These are phyloP conservation scores for Scedosporium apiospermum DNA, from an alignment of 2,329 filamentous ascomycete genomes.

Conservation along the genomic window DNA sequence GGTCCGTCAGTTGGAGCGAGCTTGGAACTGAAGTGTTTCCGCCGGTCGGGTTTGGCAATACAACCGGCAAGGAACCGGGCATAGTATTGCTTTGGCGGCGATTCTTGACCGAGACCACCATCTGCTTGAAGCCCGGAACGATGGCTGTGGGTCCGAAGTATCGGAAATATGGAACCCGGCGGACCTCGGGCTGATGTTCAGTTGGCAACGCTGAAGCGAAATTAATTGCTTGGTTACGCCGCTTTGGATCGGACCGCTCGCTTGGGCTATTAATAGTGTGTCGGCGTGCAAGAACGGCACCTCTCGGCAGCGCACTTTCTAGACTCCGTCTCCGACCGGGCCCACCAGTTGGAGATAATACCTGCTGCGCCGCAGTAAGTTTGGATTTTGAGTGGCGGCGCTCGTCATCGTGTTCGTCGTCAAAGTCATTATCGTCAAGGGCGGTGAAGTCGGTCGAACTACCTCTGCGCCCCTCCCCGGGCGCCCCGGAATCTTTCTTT, in stretches of 20 bases:
- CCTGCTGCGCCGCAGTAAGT: neutral
- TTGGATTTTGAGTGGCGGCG: slow-evolving; percentile 7
- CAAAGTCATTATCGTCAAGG: neutral
- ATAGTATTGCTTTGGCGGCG: slow-evolving; percentile 45
- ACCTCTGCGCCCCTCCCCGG: neutral
- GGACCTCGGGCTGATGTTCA: slow-evolving; percentile 17
- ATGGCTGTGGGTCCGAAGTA: slow-evolving; percentile 90
- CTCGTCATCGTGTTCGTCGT: slow-evolving; percentile 3
- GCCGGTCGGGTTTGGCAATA: slow-evolving; percentile 35
- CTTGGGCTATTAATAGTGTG: neutral
- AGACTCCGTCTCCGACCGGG: neutral
- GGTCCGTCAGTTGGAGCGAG: slow-evolving; percentile 17
- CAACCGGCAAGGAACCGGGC: slow-evolving; percentile 42
- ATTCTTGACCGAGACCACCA: slow-evolving; percentile 70
- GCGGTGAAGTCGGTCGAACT: neutral
- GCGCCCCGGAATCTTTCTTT: slow-evolving; percentile 16
- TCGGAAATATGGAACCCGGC: slow-evolving; percentile 77
- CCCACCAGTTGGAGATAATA: neutral
- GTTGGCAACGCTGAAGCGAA: neutral
- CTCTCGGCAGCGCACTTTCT: slow-evolving; percentile 9
- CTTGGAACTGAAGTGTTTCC: slow-evolving; percentile 8
- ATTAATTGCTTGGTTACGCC: neutral
- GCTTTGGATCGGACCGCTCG: neutral
- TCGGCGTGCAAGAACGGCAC: slow-evolving; percentile 6
- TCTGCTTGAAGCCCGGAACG: slow-evolving; percentile 85